Percentiles rank a stretch among this genome's conserved stretches.
phyloP scores from a whole-genome alignment of 2,329 filamentous ascomycete species.

The Colletotrichum sublineola region DNA sequence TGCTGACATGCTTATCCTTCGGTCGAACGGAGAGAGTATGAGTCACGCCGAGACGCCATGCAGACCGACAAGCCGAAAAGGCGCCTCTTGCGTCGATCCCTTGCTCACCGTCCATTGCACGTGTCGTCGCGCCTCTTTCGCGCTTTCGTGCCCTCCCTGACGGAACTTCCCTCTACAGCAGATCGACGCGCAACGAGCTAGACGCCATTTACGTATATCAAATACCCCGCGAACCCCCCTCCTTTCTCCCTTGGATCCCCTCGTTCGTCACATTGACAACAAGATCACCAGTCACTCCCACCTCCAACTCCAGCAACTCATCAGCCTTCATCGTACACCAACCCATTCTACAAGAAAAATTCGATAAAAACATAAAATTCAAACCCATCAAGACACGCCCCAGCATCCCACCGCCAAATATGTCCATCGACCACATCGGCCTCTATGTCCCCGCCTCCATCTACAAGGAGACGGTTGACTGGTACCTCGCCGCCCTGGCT shows the following conservation, averaged over 20 bases:
- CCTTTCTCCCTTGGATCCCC: neutral
- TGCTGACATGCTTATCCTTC: neutral
- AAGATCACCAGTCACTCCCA: neutral
- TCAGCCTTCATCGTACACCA: neutral
- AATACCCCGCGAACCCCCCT: constrained; percentile 27
- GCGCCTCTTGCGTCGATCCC: constrained; percentile 9
- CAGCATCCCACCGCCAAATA: constrained; percentile 43
- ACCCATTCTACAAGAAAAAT: neutral
- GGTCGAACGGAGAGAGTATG: neutral
- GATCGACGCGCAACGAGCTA: constrained; percentile 2
- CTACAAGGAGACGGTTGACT: constrained; percentile 48
- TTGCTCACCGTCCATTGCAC: neutral
- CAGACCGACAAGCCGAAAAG: no score
- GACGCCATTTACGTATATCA: constrained; percentile 13
- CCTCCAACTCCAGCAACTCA: neutral
- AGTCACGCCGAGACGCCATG: constrained; percentile 5
- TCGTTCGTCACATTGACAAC: neutral
- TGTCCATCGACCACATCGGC: constrained; percentile 54
- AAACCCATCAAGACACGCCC: neutral
- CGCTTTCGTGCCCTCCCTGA: neutral
- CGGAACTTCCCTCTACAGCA: constrained; percentile 2
- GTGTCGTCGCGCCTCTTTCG: constrained; percentile 27
- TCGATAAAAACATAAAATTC: neutral
- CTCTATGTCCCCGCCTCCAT: constrained; percentile 48
- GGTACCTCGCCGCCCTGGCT: constrained; percentile 53